Evolutionary conservation across 2,329 filamentous ascomycete genomes (phyloP), one percentile per base, ranked within the genome.

Genomic region (Juglanconis sp.): DNA sequence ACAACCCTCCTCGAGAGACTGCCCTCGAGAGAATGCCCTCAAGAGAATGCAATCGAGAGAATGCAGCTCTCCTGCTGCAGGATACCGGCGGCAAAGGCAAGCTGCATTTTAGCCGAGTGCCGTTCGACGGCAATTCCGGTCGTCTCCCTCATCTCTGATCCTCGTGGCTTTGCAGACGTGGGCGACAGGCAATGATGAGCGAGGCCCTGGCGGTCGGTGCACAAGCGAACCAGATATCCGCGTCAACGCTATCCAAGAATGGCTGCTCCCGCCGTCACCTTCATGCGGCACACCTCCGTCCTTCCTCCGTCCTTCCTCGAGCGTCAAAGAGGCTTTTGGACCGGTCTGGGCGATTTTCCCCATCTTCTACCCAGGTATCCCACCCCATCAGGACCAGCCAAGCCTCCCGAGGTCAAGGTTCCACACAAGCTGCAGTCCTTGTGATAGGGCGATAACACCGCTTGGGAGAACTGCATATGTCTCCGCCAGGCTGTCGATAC

Each of bases 401-500:
- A 17, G 36, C 36, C 6, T 13, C 36, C 30, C 15, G 30, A 13
- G 38, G 38, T 36, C 30, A 38, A 6, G 31, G n/a, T 15, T 38
- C 11, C 35, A 24, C 40, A 30, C 7, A 13, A 53, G 30, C 17
- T 46, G 15, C 42, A 13, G 38, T 51, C 32, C 8, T 10, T 30
- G 36, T 56, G 56, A 56, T 55, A 53, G 36, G 35, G 38, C 53
- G 48, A 60, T 51, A 60, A 46, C 48, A 49, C 42, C 40, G 49
- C 52, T 38, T 50, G 50, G 42, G 46, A 50, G 47, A 31, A 40
- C 44, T 62, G 60, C 53, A 53, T 50, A 31, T 34, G 11, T 6
- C 15, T 35, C 17, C 6, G 17, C 44, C 34, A 30, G 10, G 42
- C 40, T 48, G 35, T 56, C 51, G 40, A 62, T 53, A 46, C 7